Base-by-base conservation (phyloP, 2,329 filamentous ascomycete species). In the Aspergillus pseudonomiae region DNA sequence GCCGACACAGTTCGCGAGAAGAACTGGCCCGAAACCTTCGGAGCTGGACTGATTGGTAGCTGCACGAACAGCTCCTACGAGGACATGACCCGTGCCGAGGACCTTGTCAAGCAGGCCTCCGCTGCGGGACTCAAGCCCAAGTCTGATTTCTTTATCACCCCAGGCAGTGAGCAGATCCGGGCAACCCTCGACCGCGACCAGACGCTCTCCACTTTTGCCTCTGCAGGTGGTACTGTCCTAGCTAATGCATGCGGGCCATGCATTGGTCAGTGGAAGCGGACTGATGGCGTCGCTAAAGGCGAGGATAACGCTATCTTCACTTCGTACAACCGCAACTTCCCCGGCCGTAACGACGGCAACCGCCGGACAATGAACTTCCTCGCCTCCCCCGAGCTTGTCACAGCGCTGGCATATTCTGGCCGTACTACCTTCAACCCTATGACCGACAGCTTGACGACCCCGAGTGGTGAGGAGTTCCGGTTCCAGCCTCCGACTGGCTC, bases 31-130 rank as follows among this genome's bases (percentile, higher is more conserved):
- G 87, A 92, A 75, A 93, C 90, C 67, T 90, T 99, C 65, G 95
- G 93, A 14, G 94, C 95, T 30, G 94, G 94, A 58, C 86, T 99
- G 60, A 99, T 99, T 75, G 95, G 95, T 65, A 97, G 93, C 82
- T 99, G 95, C 84, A 99, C 95, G 57, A 99, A 99, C 85, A 96
- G 92, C 78, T 98, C 95, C 2, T 99, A 98, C 78, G 91, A 97
- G 80, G 95, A 99, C 77, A 99, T 99, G 95, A 96, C 94, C 41
- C 90, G 94, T 65, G 92, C 94, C 16, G 94, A 97, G 80, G 89
- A 93, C 74, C 87, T 99, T 62, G 92, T 98, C 63, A 94, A 94
- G 79, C 94, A 97, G 78, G 95, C 95, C 11, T 86, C 89, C 59
- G 88, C 89, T 63, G 95, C 93, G n/a, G 95, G 95, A 19, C 84